Conservation (phyloP, 1,284 basidiomycete species). For the Naganishia sp. region DNA sequence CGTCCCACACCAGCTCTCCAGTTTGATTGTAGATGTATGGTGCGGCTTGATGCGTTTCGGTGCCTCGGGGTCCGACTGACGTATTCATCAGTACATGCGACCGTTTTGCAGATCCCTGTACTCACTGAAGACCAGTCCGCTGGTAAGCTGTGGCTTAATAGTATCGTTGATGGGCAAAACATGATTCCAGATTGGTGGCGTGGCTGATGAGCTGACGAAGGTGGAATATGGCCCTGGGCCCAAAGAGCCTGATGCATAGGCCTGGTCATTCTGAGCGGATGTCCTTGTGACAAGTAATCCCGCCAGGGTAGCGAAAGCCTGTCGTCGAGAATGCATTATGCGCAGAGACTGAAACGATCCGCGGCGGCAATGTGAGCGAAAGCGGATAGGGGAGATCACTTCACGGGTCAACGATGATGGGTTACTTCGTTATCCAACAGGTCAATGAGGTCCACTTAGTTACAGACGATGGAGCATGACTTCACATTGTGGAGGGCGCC, state of each 20-base stretch:
- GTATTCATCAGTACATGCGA: neutral
- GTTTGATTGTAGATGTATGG: slow-evolving; percentile 39
- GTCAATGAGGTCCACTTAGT: too few species aligned
- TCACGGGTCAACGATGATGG: too few species aligned
- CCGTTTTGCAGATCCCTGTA: neutral
- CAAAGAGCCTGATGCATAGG: slow-evolving; percentile 35
- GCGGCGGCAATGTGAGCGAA: too few species aligned
- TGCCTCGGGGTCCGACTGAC: slow-evolving; percentile 41
- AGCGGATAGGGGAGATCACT: too few species aligned
- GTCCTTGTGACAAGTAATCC: neutral
- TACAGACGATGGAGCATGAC: too few species aligned
- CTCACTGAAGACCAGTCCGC: slow-evolving; percentile 36
- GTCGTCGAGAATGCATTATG: slow-evolving; percentile 8
- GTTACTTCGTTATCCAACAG: too few species aligned
- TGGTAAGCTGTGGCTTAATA: slow-evolving; percentile 26
- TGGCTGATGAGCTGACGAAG: slow-evolving; percentile 35
- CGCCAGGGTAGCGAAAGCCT: slow-evolving; percentile 3
- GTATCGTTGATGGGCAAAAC: slow-evolving; percentile 34
- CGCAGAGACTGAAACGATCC: too few species aligned
- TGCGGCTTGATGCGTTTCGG: slow-evolving; percentile 33
- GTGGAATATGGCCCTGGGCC: slow-evolving; percentile 38
- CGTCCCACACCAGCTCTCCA: slow-evolving; percentile 45
- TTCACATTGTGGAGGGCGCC: too few species aligned
- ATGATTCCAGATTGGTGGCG: slow-evolving; percentile 34
- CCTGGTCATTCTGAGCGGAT: slow-evolving; percentile 10